A percentile compares a stretch with the other conserved stretches of the same genome.
phyloP scores from a whole-genome alignment of 2,329 filamentous ascomycete genomes.

The Phialemoniopsis sp. region DNA sequence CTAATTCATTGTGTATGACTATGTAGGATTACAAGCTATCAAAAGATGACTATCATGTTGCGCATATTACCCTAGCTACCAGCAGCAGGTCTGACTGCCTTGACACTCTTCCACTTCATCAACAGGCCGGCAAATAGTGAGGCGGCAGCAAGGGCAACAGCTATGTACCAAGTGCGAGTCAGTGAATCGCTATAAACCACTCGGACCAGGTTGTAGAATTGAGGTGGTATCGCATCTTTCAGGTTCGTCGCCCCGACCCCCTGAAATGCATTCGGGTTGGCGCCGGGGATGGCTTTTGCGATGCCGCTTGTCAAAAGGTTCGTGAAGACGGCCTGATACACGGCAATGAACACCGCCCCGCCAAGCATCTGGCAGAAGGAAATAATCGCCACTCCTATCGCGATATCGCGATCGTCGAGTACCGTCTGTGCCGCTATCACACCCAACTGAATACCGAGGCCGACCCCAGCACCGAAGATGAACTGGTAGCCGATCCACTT shows the following conservation, averaged over 20 bases:
- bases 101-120: no score
- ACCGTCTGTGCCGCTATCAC: slow-evolving; percentile 48
- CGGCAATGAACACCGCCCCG: slow-evolving; percentile 60
- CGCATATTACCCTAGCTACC: no score
- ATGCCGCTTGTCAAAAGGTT: slow-evolving; percentile 57
- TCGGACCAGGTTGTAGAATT: no score
- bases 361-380: slow-evolving; percentile 63
- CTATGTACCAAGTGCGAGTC: no score
- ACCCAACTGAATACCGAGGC: slow-evolving; percentile 8
- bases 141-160: no score
- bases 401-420: slow-evolving; percentile 40
- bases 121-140: no score
- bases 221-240: background rate
- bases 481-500: slow-evolving; percentile 58
- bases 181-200: no score
- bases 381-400: slow-evolving; percentile 45
- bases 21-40: no score
- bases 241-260: slow-evolving; percentile 3
- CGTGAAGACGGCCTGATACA: slow-evolving; percentile 64
- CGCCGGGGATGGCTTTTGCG: slow-evolving; percentile 29
- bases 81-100: no score
- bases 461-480: slow-evolving; percentile 30
- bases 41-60: no score
- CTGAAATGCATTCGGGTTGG: slow-evolving; percentile 40
- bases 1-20: no score